A percentile compares a stretch with the other conserved stretches of the same genome.
These are phyloP conservation scores for Neostapfia colusana DNA, from an alignment of 176 grass and related monocot genomes.

Conservation along the genomic window DNA sequence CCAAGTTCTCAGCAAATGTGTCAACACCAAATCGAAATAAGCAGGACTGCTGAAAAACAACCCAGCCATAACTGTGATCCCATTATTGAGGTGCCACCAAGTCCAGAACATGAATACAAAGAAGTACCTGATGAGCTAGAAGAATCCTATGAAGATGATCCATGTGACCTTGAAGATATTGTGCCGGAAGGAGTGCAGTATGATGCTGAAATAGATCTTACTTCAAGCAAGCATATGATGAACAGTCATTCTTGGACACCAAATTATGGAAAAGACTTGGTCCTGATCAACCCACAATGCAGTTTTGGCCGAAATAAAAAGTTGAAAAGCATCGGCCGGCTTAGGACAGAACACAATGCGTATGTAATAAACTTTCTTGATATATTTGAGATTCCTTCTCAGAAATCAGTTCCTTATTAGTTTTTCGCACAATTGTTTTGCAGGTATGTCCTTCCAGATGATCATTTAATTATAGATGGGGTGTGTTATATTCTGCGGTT, in stretches of 20 bases:
- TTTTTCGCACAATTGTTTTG: conserved; percentile 35
- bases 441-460: conserved; percentile 83
- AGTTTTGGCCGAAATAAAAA: conserved; percentile 14
- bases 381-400: conserved; percentile 25
- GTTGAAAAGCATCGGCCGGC: conserved; percentile 40
- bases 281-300: conserved; percentile 9
- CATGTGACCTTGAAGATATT: conserved; percentile 51
- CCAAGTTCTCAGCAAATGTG: conserved; percentile 25
- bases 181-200: conserved; percentile 32
- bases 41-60: conserved; percentile 30
- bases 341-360: conserved; percentile 53
- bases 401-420: conserved; percentile 35
- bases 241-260: conserved; percentile 40
- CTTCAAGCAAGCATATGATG: conserved; percentile 35
- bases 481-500: conserved; percentile 24
- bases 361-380: conserved; percentile 33
- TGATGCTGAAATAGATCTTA: conserved; percentile 47
- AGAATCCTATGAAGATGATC: conserved; percentile 29
- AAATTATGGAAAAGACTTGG: conserved; percentile 46
- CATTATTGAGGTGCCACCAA: conserved; percentile 52
- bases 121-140: conserved; percentile 31
- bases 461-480: conserved; percentile 55
- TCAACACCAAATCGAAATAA: conserved; percentile 29
- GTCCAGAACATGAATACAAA: conserved; percentile 44
- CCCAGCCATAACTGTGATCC: conserved; percentile 30